These are phyloP conservation scores for Piloderma croceum DNA, from an alignment of 768 basidiomycete species.

Conservation along the genomic window DNA sequence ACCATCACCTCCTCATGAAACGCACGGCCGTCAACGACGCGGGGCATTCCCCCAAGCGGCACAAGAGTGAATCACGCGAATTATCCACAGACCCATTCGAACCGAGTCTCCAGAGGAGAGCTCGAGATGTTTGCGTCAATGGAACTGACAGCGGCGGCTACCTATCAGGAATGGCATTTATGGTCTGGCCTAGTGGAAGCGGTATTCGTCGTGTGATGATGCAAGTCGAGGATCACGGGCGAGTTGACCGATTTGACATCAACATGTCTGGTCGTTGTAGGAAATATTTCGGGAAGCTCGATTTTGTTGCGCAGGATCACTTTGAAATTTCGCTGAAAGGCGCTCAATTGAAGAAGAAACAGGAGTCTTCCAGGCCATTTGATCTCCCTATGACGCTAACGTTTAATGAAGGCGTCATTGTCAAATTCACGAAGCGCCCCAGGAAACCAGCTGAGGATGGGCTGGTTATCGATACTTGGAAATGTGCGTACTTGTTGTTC, in stretches of 20 bases:
- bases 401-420: slow-evolving; percentile 37
- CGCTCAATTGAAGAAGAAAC: slow-evolving; percentile 26
- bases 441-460: too few relatives aligned
- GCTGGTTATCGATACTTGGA: slow-evolving; percentile 41
- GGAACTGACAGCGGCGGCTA: slow-evolving; percentile 31
- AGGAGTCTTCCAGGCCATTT: slow-evolving; percentile 21
- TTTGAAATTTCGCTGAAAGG: slow-evolving; percentile 47
- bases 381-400: slow-evolving; percentile 36
- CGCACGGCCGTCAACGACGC: too few relatives aligned
- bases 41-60: too few relatives aligned
- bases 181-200: slow-evolving; percentile 37
- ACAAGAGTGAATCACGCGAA: too few relatives aligned
- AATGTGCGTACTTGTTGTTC: slow-evolving; percentile 26
- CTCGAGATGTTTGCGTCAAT: slow-evolving; percentile 28
- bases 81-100: slow-evolving; percentile 21
- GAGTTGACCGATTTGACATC: slow-evolving; percentile 33
- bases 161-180: slow-evolving; percentile 37
- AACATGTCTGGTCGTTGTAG: slow-evolving; percentile 29
- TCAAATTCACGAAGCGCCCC: slow-evolving; percentile 36
- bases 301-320: slow-evolving; percentile 36
- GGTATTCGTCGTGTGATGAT: slow-evolving; percentile 27
- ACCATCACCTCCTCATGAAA: too few relatives aligned
- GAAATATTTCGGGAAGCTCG: slow-evolving; percentile 29
- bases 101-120: slow-evolving; percentile 21
- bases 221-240: slow-evolving; percentile 9